Conservation (phyloP, 768 basidiomycete genomes). For the Boletus rubropictus region DNA sequence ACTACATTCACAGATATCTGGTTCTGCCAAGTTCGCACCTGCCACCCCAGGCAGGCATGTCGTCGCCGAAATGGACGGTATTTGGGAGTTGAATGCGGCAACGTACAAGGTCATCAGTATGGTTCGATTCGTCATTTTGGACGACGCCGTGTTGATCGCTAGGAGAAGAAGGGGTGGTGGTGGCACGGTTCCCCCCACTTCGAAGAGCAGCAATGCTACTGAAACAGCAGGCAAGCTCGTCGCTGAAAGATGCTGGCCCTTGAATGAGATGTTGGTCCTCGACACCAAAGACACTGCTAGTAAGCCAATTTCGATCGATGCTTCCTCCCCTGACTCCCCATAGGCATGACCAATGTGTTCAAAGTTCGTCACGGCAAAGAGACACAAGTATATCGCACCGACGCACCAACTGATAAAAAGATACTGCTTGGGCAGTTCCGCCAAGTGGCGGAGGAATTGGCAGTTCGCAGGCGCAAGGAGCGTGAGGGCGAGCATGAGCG, state of each 20-base stretch:
- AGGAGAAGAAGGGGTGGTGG: conserved; percentile 60
- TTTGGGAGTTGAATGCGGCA: conserved; percentile 83
- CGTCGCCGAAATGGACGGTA: conserved; percentile 76
- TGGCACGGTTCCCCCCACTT: conserved; percentile 37
- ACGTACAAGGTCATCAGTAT: conserved; percentile 89
- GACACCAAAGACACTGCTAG: conserved; percentile 95
- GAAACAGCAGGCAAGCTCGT: conserved; percentile 69
- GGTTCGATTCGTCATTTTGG: conserved; percentile 85
- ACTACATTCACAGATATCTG: conserved; percentile 85
- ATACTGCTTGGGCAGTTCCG: conserved; percentile 78
- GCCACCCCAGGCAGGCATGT: conserved; percentile 89
- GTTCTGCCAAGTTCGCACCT: conserved; percentile 91
- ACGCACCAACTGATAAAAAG: conserved; percentile 79
- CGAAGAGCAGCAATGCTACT: conserved; percentile 55
- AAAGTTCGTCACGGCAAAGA: conserved; percentile 93
- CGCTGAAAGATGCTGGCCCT: conserved; percentile 88
- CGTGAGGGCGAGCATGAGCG: conserved; percentile 91
- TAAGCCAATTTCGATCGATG: conserved; percentile 33
- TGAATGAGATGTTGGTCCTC: conserved; percentile 90
- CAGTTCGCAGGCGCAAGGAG: conserved; percentile 84
- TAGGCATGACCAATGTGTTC: conserved; percentile 91
- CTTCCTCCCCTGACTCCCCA: conserved; percentile 4
- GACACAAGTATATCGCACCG: conserved; percentile 89
- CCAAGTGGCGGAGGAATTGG: conserved; percentile 87
- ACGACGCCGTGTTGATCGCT: conserved; percentile 88